Conservation (phyloP, 2,329 filamentous ascomycete species). For the Xylaria sp. region DNA sequence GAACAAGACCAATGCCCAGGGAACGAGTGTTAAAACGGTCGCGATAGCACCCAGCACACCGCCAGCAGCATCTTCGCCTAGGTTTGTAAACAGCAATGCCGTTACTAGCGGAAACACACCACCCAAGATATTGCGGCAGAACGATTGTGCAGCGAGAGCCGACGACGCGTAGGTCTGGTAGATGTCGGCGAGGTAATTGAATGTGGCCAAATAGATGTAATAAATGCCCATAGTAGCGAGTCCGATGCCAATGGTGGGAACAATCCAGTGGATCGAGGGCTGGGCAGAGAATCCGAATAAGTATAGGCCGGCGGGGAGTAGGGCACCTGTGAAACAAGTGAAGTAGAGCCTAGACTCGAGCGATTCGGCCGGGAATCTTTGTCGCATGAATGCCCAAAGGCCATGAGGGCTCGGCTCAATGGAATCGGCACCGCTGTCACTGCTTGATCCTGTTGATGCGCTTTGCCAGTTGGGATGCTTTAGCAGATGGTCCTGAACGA, state of each 20-base stretch:
- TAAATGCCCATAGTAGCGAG: conserved; percentile 86
- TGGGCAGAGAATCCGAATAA: conserved; percentile 77
- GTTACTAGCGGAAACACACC: conserved; percentile 83
- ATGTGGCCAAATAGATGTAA: conserved; percentile 83
- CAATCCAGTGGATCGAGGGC: conserved; percentile 70
- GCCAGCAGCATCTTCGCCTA: conserved; percentile 74
- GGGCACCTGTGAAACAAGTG: conserved; percentile 73
- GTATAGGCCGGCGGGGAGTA: conserved; percentile 82
- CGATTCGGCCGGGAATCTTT: conserved; percentile 54
- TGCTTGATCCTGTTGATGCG: conserved; percentile 39
- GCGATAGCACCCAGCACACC: conserved; percentile 78
- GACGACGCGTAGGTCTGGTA: conserved; percentile 87
- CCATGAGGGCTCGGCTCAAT: conserved; percentile 32
- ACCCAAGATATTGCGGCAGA: conserved; percentile 82
- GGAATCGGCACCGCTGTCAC: conserved; percentile 30
- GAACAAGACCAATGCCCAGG: conserved; percentile 82
- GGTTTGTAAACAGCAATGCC: conserved; percentile 70
- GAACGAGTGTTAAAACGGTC: conserved; percentile 73
- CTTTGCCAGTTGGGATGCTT: conserved; percentile 49
- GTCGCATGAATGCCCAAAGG: conserved; percentile 54
- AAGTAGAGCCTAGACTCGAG: conserved; percentile 86
- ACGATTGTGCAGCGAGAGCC: conserved; percentile 84
- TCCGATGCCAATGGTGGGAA: conserved; percentile 70
- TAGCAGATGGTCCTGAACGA: conserved; percentile 74
- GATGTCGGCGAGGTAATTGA: conserved; percentile 90